A percentile compares a stretch with the other conserved stretches of the same genome.
phyloP scores from a whole-genome alignment of 805 yeast genomes.

The Starmerella bacillaris region DNA sequence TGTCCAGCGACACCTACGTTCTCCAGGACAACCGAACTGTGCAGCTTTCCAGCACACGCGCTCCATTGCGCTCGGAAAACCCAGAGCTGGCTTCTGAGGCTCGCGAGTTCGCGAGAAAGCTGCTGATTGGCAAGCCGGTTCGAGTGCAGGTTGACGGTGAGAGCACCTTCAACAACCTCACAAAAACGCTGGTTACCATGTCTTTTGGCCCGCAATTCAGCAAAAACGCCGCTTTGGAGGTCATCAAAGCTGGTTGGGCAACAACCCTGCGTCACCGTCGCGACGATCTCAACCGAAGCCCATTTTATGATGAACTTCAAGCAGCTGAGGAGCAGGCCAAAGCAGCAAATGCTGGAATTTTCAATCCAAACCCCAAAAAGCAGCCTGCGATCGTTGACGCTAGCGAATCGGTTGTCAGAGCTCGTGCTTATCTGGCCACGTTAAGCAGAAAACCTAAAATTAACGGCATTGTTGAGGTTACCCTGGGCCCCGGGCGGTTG shows the following conservation, averaged over 20 bases:
- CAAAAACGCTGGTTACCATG: slow-evolving; percentile 46
- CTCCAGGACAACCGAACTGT: slow-evolving; percentile 40
- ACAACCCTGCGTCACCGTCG: slow-evolving; percentile 62
- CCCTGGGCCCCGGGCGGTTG: slow-evolving; percentile 50
- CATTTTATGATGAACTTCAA: slow-evolving; percentile 57
- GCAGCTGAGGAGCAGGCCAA: slow-evolving; percentile 50
- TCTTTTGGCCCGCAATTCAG: slow-evolving; percentile 28
- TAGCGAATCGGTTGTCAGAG: slow-evolving; percentile 51
- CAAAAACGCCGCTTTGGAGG: slow-evolving; percentile 38
- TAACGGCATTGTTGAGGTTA: slow-evolving; percentile 54
- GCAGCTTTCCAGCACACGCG: slow-evolving; percentile 58
- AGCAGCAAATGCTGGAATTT: slow-evolving; percentile 43
- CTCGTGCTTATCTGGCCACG: slow-evolving; percentile 55
- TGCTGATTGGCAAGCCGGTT: slow-evolving; percentile 55
- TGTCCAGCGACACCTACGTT: slow-evolving; percentile 51
- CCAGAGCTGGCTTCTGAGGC: slow-evolving; percentile 46
- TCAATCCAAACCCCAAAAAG: slow-evolving; percentile 20
- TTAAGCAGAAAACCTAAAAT: slow-evolving; percentile 48
- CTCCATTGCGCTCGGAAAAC: slow-evolving; percentile 42
- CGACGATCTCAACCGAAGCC: slow-evolving; percentile 51
- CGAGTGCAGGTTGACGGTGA: slow-evolving; percentile 42
- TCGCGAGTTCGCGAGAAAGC: slow-evolving; percentile 54
- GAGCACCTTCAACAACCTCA: slow-evolving; percentile 40
- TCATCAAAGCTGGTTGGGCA: slow-evolving; percentile 54
- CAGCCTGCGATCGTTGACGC: slow-evolving; percentile 55